Evolutionary conservation across 306 rosid species (phyloP).

Genomic region (Cucurbita ficifolia): DNA sequence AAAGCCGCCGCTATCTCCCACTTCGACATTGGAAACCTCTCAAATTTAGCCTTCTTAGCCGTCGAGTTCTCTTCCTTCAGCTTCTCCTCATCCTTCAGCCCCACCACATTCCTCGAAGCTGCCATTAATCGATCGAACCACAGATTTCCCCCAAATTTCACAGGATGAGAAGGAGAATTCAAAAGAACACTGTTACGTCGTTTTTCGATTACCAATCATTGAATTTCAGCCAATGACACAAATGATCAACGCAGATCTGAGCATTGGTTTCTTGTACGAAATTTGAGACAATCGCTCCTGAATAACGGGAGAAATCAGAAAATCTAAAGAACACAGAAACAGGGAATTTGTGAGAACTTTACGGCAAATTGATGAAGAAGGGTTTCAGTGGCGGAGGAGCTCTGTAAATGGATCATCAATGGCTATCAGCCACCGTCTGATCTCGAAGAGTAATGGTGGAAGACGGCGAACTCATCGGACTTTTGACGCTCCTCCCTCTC

Average conservation of each 20-base stretch:
- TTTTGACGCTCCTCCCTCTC: neutral
- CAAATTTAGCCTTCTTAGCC: conserved; percentile 60
- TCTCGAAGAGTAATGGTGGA: neutral
- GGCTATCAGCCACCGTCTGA: neutral
- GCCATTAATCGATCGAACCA: conserved; percentile 29
- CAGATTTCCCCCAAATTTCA: neutral
- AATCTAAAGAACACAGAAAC: neutral
- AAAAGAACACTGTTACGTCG: neutral
- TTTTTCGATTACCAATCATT: neutral
- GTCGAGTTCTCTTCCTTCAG: conserved; percentile 50
- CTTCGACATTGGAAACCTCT: conserved; percentile 41
- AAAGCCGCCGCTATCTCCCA: conserved; percentile 63
- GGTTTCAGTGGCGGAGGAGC: neutral
- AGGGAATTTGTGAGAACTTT: neutral
- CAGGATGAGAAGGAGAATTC: neutral
- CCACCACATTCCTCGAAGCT: conserved; percentile 64
- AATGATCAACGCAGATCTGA: neutral
- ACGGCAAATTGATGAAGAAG: neutral
- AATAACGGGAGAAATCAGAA: neutral
- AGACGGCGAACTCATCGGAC: neutral
- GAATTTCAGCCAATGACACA: neutral
- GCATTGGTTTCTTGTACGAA: neutral
- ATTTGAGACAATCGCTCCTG: neutral
- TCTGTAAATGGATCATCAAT: neutral
- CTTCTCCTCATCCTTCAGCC: conserved; percentile 61